These are phyloP conservation scores for Coemansia sp. DNA, from an alignment of 192 early-diverging fungal genomes.

Conservation along the genomic window DNA sequence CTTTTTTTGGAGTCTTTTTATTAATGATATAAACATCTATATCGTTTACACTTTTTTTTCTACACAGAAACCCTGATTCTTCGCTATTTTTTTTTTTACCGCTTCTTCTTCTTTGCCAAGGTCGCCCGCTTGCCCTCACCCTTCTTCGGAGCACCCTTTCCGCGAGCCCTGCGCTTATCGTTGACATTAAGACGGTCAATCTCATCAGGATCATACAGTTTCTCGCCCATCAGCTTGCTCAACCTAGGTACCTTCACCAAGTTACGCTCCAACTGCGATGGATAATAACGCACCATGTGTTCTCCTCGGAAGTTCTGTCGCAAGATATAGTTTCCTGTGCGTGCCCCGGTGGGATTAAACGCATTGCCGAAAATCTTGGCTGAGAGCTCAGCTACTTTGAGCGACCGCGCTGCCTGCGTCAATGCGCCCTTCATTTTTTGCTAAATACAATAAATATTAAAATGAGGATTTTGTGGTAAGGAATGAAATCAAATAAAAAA, in stretches of 20 bases:
- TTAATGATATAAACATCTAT: not conserved
- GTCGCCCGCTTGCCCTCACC: slow-evolving; percentile 50
- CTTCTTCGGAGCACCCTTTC: slow-evolving; percentile 80
- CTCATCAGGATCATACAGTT: slow-evolving; percentile 58
- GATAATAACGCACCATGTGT: slow-evolving; percentile 66
- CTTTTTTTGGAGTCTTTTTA: not conserved
- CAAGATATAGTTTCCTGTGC: slow-evolving; percentile 73
- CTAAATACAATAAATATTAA: not conserved
- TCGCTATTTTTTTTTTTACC: not conserved
- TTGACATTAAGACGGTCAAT: slow-evolving; percentile 67
- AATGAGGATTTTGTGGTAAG: not conserved
- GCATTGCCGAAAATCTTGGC: slow-evolving; percentile 66
- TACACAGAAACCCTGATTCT: not conserved
- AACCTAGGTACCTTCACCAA: slow-evolving; percentile 25
- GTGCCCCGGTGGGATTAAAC: slow-evolving; percentile 67
- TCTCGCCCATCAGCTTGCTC: slow-evolving; percentile 34
- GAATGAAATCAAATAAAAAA: not conserved
- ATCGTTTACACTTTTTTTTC: no score
- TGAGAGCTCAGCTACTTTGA: slow-evolving; percentile 60
- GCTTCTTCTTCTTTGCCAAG: slow-evolving; percentile 45
- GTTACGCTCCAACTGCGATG: slow-evolving; percentile 52
- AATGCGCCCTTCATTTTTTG: slow-evolving; percentile 23
- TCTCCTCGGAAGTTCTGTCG: slow-evolving; percentile 68
- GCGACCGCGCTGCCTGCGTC: slow-evolving; percentile 26
- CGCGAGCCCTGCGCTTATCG: slow-evolving; percentile 66